Base-by-base conservation (phyloP, 768 basidiomycete species). In the Mycena vulgaris region DNA sequence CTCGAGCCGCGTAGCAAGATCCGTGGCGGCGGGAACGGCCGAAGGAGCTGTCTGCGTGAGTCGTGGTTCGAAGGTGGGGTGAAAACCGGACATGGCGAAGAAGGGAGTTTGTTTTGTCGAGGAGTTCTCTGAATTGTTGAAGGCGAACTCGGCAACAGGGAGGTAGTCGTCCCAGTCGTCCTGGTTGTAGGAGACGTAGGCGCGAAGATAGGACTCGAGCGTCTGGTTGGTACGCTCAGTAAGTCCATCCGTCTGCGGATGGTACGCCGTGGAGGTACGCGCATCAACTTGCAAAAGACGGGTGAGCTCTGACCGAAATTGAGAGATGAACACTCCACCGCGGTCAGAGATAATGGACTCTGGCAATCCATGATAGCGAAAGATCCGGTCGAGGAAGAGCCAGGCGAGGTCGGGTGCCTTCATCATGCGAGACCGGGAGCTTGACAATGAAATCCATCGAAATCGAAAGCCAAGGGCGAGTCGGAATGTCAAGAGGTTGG, bases 81-180 rank as follows among this genome's bases (percentile, higher is more conserved):
- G 77, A 64, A 69, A 80, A 17, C 75, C 81, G 31, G n/a, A n/a
- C n/a, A n/a, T n/a, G n/a, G n/a, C n/a, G n/a, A n/a, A n/a, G n/a
- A n/a, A n/a, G n/a, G n/a, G 85, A 14, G 82, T 75, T 53, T 77
- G 71, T 35, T 76, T 64, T 17, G n/a, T 51, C 6, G 49, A 27
- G 13, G 49, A 28, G 28, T 51, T 51, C 27, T 28, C 25, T 9
- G 13, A 2, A n/a, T 84, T 85, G 69, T 87, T 87, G 76, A 79
- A 83, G 0, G 78, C 67, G 67, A 87, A 86, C 69, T 87, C 81
- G 9, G 82, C 81, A 21, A 86, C 71, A 0, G 83, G 78, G 0
- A 87, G 76, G 37, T 78, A 80, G 25, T 83, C 79, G 8, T 78
- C 78, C 84, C 84, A 86, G 64, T 86, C 75, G 60, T 86, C 82